A percentile compares a stretch with the other conserved stretches of the same genome.
Conservation (phyloP, 108 stramenopile genomes). For the Thalassiosira profunda region DNA sequence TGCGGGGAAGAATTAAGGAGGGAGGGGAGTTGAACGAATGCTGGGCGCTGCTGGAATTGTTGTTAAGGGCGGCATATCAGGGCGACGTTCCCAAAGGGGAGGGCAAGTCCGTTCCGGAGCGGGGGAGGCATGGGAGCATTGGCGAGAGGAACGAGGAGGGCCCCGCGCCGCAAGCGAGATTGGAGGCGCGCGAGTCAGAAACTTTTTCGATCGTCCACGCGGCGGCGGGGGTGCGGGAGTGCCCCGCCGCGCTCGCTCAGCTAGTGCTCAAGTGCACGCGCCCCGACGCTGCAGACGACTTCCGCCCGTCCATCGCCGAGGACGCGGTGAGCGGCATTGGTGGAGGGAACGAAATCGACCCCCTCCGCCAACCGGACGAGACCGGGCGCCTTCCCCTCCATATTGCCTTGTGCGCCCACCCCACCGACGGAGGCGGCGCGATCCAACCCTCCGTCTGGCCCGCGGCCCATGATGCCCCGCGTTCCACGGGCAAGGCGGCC, state of each 20-base stretch:
- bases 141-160: slow-evolving; percentile 1
- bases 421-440: too few relatives aligned
- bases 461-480: too few relatives aligned
- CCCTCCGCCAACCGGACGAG: slow-evolving; percentile 39
- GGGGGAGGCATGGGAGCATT: not conserved
- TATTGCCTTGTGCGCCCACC: slow-evolving; percentile 44
- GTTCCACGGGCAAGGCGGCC: too few relatives aligned
- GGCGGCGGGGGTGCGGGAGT: slow-evolving; percentile 43
- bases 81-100: slow-evolving; percentile 21
- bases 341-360: too few relatives aligned
- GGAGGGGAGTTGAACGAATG: slow-evolving; percentile 57
- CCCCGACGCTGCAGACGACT: not conserved
- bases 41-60: slow-evolving; percentile 47
- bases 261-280: slow-evolving; percentile 48
- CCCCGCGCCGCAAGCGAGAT: not conserved
- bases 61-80: slow-evolving; percentile 54
- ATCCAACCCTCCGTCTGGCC: too few relatives aligned
- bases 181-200: not conserved
- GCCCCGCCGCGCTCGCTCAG: slow-evolving; percentile 43
- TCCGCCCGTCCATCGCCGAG: too few relatives aligned
- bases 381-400: slow-evolving; percentile 49
- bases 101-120: not conserved
- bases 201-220: slow-evolving; percentile 53
- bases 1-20: slow-evolving; percentile 6
- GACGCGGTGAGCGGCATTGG: too few relatives aligned